These are phyloP conservation scores for Irpex sp. DNA, from an alignment of 1,284 basidiomycete genomes.

Conservation along the genomic window DNA sequence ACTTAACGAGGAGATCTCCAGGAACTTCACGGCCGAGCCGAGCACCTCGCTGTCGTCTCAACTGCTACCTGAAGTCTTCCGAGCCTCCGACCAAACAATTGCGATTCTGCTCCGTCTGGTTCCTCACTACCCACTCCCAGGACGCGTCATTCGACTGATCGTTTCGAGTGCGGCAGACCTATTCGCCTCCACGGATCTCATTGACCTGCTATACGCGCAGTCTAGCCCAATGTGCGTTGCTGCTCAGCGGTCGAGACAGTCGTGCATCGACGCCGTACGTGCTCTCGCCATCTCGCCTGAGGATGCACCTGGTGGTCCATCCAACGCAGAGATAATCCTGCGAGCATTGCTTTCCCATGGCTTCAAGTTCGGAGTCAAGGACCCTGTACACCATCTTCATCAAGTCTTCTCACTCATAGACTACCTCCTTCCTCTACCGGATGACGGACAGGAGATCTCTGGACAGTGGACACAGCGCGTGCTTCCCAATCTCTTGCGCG, in stretches of 20 bases:
- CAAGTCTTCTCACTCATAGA: slow-evolving; percentile 55
- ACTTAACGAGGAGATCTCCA: slow-evolving; percentile 45
- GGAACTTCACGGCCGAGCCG: slow-evolving; percentile 39
- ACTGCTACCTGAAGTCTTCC: slow-evolving; percentile 48
- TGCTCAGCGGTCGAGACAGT: slow-evolving; percentile 39
- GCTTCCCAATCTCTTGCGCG: slow-evolving; percentile 48
- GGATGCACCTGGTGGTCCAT: slow-evolving; percentile 31
- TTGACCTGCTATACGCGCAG: slow-evolving; percentile 37
- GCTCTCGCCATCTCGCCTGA: slow-evolving; percentile 33
- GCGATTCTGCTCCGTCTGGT: slow-evolving; percentile 43
- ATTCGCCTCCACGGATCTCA: slow-evolving; percentile 49
- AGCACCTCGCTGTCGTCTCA: slow-evolving; percentile 28
- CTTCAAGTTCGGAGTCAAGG: slow-evolving; percentile 31
- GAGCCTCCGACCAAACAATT: slow-evolving; percentile 47
- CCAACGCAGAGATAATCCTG: slow-evolving; percentile 42
- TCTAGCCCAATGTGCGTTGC: slow-evolving; percentile 34
- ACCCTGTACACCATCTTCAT: slow-evolving; percentile 50
- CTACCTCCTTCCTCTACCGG: slow-evolving; percentile 43
- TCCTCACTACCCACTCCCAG: slow-evolving; percentile 42
- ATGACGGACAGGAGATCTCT: slow-evolving; percentile 23
- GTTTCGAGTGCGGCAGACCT: slow-evolving; percentile 43
- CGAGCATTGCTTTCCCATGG: slow-evolving; percentile 48
- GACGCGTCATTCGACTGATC: slow-evolving; percentile 40
- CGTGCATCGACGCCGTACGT: slow-evolving; percentile 45
- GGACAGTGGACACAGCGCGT: slow-evolving; percentile 47